A percentile compares a stretch with the other conserved stretches of the same genome.
phyloP scores from a whole-genome alignment of 352 stramenopile genomes.

The Elongisporangium undulatum region DNA sequence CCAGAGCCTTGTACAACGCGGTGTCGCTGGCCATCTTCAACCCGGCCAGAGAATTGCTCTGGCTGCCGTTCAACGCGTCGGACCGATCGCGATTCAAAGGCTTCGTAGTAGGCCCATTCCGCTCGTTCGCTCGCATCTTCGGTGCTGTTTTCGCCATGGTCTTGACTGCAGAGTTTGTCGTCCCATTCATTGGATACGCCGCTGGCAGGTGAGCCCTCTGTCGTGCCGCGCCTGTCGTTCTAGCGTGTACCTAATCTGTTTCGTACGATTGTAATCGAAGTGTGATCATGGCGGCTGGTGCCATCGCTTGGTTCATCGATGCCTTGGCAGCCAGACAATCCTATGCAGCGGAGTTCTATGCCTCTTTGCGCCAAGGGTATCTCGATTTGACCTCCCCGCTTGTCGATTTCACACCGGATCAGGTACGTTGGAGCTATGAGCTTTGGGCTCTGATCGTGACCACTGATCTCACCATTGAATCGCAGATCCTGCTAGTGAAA shows the following conservation, averaged over 20 bases:
- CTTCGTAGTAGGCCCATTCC: constrained; percentile 77
- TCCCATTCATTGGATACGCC: constrained; percentile 36
- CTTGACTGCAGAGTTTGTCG: constrained; percentile 43
- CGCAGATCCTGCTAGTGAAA: constrained; percentile 72
- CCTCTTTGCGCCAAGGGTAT: constrained; percentile 77
- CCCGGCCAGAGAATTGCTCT: constrained; percentile 78
- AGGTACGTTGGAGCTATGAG: constrained; percentile 27
- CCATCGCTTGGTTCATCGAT: constrained; percentile 62
- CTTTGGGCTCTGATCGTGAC: background rate
- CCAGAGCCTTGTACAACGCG: constrained; percentile 72
- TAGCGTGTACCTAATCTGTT: too few species aligned
- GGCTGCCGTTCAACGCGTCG: constrained; percentile 71
- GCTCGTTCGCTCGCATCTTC: constrained; percentile 73
- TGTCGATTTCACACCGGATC: constrained; percentile 81
- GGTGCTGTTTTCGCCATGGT: constrained; percentile 69
- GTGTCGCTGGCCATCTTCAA: constrained; percentile 83
- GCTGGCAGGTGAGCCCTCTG: constrained; percentile 42
- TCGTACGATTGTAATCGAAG: constrained; percentile 19
- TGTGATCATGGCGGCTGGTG: constrained; percentile 54
- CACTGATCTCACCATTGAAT: constrained; percentile 1
- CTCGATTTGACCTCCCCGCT: constrained; percentile 74
- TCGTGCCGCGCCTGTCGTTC: constrained; percentile 1
- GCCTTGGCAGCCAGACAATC: constrained; percentile 70
- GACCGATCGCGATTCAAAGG: constrained; percentile 74
- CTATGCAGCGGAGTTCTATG: constrained; percentile 85